Evolutionary conservation across 202 grass and related monocot genomes (phyloP).

Genomic region (Cymbopogon flexuosus): DNA sequence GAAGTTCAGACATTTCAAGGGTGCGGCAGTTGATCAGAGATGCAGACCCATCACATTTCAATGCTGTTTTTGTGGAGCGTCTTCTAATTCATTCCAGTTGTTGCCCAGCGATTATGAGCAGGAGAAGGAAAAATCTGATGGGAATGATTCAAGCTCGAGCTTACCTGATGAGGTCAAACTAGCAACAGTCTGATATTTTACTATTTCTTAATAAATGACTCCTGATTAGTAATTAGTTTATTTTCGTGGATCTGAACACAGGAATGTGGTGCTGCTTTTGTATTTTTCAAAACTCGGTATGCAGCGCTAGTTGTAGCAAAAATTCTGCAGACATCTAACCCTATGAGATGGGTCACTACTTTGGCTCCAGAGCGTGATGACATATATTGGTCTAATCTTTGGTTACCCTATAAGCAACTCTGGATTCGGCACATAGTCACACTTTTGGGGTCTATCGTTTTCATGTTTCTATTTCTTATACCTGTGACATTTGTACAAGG

Average conservation of each 20-base stretch:
- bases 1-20: constrained; percentile 62
- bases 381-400: constrained; percentile 96
- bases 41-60: constrained; percentile 41
- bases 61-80: constrained; percentile 74
- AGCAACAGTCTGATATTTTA: constrained; percentile 25
- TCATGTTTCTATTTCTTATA: constrained; percentile 76
- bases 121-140: constrained; percentile 36
- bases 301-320: constrained; percentile 63
- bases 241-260: constrained; percentile 29
- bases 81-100: constrained; percentile 67
- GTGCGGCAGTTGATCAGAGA: constrained; percentile 38
- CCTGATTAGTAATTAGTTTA: constrained; percentile 22
- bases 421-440: constrained; percentile 76
- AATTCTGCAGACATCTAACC: constrained; percentile 87
- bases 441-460: constrained; percentile 64
- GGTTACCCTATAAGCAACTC: constrained; percentile 76
- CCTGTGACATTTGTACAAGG: constrained; percentile 90
- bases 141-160: constrained; percentile 27
- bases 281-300: constrained; percentile 95
- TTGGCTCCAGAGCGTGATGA: constrained; percentile 79
- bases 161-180: constrained; percentile 49
- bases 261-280: constrained; percentile 81
- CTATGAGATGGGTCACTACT: constrained; percentile 78
- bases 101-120: constrained; percentile 48
- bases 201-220: neutral